Percentiles rank a stretch among this genome's conserved stretches.
Conservation (phyloP, 108 stramenopile species). For the Nitzschia putrida region DNA sequence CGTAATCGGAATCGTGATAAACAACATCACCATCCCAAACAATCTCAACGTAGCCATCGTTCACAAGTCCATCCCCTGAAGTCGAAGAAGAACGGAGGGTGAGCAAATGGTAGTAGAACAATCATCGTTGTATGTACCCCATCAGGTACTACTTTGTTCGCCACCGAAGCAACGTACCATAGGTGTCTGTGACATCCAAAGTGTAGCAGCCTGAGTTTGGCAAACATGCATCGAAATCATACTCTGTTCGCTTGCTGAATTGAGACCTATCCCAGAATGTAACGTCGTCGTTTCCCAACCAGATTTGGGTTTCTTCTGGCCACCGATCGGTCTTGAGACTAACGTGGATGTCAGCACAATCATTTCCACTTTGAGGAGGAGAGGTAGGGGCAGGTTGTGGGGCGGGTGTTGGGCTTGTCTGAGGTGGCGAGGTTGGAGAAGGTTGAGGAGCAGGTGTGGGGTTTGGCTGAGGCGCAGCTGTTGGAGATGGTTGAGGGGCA, state of each 20-base stretch:
- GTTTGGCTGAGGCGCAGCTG: constrained; percentile 4
- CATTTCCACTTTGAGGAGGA: background rate
- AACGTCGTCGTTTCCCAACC: background rate
- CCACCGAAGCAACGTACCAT: background rate
- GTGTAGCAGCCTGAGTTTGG: background rate
- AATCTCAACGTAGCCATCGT: constrained; percentile 3
- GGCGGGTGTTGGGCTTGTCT: constrained; percentile 12
- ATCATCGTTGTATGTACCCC: too few relatives aligned
- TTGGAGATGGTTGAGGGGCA: background rate
- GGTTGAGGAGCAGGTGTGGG: constrained; percentile 5
- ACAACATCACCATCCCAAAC: constrained; percentile 6
- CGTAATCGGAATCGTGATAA: constrained; percentile 4
- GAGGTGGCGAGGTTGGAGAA: background rate
- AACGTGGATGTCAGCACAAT: background rate
- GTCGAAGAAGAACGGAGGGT: too few relatives aligned
- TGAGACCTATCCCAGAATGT: background rate
- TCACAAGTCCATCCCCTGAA: background rate
- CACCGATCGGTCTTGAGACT: background rate
- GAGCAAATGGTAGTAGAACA: too few relatives aligned
- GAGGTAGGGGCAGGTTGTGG: background rate
- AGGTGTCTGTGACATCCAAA: constrained; percentile 7
- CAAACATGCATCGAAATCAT: background rate
- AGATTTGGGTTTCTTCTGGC: constrained; percentile 4
- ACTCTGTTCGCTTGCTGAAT: background rate
- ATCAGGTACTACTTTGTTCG: too few relatives aligned